Percentiles rank a stretch among this genome's conserved stretches.
These are phyloP conservation scores for Plasmodium vivax DNA, from an alignment of 169 alveolate genomes.

Conservation along the genomic window DNA sequence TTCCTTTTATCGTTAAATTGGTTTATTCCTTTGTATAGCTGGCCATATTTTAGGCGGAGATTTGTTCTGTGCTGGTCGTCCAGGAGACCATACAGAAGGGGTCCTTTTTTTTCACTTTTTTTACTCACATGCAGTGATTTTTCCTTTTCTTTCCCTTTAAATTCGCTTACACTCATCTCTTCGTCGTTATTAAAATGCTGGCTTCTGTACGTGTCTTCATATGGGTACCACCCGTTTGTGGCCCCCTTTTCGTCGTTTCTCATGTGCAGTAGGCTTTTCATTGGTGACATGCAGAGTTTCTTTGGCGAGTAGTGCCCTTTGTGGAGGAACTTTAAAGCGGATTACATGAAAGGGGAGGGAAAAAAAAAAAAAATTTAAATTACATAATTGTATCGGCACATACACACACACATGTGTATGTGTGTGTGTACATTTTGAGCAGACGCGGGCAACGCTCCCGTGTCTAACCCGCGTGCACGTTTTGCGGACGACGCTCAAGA, in stretches of 20 bases:
- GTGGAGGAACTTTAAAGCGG: background rate
- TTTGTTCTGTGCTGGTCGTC: background rate
- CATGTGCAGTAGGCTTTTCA: too few species aligned
- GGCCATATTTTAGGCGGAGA: background rate
- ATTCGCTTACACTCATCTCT: background rate
- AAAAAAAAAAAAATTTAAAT: too few species aligned
- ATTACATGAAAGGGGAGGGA: background rate
- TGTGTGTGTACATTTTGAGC: background rate
- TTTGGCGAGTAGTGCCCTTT: background rate
- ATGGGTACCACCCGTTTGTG: background rate
- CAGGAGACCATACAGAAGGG: background rate
- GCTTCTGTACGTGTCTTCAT: background rate
- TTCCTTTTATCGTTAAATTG: background rate
- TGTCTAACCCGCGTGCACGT: background rate
- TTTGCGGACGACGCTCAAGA: background rate
- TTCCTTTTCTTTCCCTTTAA: background rate
- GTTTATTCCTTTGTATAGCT: background rate
- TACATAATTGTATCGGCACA: background rate
- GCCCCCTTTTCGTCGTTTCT: background rate
- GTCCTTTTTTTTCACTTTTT: background rate
- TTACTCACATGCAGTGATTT: background rate
- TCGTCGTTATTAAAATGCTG: background rate
- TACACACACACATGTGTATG: background rate
- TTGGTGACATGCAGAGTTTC: background rate
- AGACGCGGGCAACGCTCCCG: background rate